Percentiles rank a stretch among this genome's conserved stretches.
These are phyloP conservation scores for Blumeria hordei DNA, from an alignment of 2,329 filamentous ascomycete species.

Conservation along the genomic window DNA sequence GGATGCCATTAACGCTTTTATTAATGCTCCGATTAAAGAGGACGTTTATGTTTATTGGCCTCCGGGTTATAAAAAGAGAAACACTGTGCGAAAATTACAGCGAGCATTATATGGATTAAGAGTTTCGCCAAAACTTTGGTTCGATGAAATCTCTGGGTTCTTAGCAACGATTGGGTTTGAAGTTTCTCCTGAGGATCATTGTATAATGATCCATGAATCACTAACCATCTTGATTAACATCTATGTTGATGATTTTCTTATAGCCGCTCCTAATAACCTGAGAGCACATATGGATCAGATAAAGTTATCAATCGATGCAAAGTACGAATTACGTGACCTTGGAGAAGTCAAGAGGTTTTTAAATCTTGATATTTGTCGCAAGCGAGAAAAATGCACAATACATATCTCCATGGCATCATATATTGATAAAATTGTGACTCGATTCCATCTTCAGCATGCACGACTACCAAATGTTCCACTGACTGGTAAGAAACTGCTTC, in stretches of 20 bases:
- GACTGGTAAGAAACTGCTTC: background rate
- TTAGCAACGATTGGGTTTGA: background rate
- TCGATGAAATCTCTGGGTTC: background rate
- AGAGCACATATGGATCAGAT: background rate
- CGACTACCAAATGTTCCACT: background rate
- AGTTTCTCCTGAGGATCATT: constrained; percentile 1
- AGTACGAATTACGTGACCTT: constrained; percentile 1
- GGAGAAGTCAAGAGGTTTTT: constrained; percentile 1
- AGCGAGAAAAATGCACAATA: background rate
- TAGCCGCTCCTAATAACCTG: background rate
- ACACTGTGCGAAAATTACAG: background rate
- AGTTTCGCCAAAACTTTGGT: constrained; percentile 1
- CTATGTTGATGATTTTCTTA: constrained; percentile 1
- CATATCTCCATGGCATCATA: background rate
- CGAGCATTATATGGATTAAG: background rate
- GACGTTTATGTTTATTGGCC: background rate
- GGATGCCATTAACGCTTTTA: background rate
- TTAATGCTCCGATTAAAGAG: background rate
- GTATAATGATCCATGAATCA: background rate
- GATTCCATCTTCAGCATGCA: constrained; percentile 1
- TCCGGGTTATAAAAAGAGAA: background rate
- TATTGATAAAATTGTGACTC: background rate
- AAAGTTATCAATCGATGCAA: background rate
- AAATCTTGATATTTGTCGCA: background rate
- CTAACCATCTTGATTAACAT: background rate